Evolutionary conservation across 1,284 basidiomycete genomes (phyloP).

Genomic region (Leccinum pachyderme): DNA sequence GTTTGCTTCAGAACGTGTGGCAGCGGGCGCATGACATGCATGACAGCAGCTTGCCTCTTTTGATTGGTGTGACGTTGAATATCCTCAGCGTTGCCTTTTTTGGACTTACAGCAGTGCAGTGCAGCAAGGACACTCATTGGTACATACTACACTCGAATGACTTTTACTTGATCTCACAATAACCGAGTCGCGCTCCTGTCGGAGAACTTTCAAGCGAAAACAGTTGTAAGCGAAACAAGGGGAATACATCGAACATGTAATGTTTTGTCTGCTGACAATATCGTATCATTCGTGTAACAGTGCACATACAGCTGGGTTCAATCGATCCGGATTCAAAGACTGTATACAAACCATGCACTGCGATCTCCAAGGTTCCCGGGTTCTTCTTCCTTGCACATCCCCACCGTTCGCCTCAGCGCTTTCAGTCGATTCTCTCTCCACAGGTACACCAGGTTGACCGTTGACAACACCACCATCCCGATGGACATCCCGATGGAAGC

Average conservation of each 20-base stretch:
- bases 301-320: too few relatives aligned
- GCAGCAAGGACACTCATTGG: too few relatives aligned
- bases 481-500: constrained; percentile 38
- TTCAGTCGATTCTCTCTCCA: constrained; percentile 25
- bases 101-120: too few relatives aligned
- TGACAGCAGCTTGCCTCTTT: too few relatives aligned
- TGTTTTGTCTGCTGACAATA: constrained; percentile 55
- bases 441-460: constrained; percentile 30
- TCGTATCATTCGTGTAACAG: too few relatives aligned
- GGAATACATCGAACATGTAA: too few relatives aligned
- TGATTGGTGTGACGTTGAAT: too few relatives aligned
- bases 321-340: constrained; percentile 6
- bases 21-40: too few relatives aligned
- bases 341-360: constrained; percentile 35
- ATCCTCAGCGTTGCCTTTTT: too few relatives aligned
- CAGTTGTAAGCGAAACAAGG: constrained; percentile 79
- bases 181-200: constrained; percentile 37
- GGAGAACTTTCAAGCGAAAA: constrained; percentile 91
- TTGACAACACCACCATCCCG: constrained; percentile 32
- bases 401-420: constrained; percentile 15
- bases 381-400: constrained; percentile 20
- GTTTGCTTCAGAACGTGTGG: too few relatives aligned
- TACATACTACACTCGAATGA: constrained; percentile 86
- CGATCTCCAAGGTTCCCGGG: constrained; percentile 24
- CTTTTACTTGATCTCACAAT: constrained; percentile 49